Evolutionary conservation across 768 basidiomycete species (phyloP).

Genomic region (Suillus subalutaceus): DNA sequence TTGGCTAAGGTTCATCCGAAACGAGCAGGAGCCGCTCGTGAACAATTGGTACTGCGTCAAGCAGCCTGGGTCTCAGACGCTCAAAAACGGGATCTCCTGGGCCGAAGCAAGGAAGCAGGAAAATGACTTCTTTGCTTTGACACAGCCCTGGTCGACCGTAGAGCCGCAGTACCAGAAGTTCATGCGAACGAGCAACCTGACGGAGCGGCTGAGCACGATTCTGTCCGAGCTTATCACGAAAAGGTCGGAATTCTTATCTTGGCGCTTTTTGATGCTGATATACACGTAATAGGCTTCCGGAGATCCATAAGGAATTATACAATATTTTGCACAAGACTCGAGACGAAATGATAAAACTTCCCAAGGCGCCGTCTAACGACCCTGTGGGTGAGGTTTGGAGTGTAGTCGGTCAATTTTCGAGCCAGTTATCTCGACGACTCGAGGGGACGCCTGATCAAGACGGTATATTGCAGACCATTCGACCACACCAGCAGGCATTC

Average conservation of each 20-base stretch:
- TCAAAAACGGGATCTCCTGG: constrained; percentile 46
- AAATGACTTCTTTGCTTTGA: constrained; percentile 56
- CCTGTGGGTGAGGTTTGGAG: constrained; percentile 58
- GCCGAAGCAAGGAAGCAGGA: constrained; percentile 59
- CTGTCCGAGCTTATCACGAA: constrained; percentile 66
- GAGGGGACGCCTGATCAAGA: constrained; percentile 54
- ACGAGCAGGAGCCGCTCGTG: constrained; percentile 42
- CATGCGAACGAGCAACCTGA: constrained; percentile 59
- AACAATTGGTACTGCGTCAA: constrained; percentile 44
- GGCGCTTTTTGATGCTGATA: constrained; percentile 10
- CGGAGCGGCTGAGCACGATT: constrained; percentile 58
- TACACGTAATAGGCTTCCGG: constrained; percentile 51
- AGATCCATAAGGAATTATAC: constrained; percentile 61
- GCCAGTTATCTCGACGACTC: constrained; percentile 46
- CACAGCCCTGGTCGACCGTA: constrained; percentile 56
- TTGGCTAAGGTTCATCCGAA: constrained; percentile 62
- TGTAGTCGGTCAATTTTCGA: constrained; percentile 49
- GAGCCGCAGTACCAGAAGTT: constrained; percentile 52
- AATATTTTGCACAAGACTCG: constrained; percentile 45
- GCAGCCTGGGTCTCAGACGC: constrained; percentile 36
- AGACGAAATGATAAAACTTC: constrained; percentile 36
- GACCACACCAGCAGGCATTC: constrained; percentile 51
- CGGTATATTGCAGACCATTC: constrained; percentile 60
- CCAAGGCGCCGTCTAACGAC: constrained; percentile 56
- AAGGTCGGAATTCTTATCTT: constrained; percentile 42